A percentile compares a stretch with the other conserved stretches of the same genome.
phyloP scores from a whole-genome alignment of 176 grass and related monocot genomes.

The Musa schizocarpa region DNA sequence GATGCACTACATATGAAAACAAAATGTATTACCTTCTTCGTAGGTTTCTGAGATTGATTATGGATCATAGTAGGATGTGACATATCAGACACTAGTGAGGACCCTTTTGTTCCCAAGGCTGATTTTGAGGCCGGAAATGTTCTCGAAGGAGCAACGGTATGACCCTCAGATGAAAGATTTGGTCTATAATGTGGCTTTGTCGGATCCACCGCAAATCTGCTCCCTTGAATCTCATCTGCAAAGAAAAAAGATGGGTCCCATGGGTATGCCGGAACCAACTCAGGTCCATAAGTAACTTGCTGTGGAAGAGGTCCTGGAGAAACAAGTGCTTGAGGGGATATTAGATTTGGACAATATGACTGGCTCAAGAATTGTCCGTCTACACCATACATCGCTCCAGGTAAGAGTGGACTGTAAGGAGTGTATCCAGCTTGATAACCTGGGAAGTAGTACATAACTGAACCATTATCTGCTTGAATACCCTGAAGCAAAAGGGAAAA shows the following conservation, averaged over 20 bases:
- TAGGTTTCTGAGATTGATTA: slow-evolving; percentile 31
- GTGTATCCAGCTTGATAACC: slow-evolving; percentile 63
- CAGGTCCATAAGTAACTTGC: slow-evolving; percentile 48
- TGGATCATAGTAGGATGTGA: slow-evolving; percentile 18
- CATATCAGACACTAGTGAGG: slow-evolving; percentile 37
- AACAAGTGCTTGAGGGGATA: slow-evolving; percentile 33
- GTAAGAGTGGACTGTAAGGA: slow-evolving; percentile 28
- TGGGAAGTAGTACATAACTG: slow-evolving; percentile 54
- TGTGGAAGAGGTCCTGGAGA: slow-evolving; percentile 39
- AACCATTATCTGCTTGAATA: slow-evolving; percentile 74
- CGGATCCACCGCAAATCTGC: slow-evolving; percentile 30
- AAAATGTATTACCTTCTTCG: slow-evolving; percentile 57
- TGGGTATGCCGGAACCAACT: slow-evolving; percentile 48
- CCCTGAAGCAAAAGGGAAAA: slow-evolving; percentile 40
- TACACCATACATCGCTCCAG: slow-evolving; percentile 39
- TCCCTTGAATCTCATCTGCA: slow-evolving; percentile 55
- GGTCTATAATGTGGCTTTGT: slow-evolving; percentile 35
- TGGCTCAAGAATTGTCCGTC: slow-evolving; percentile 59
- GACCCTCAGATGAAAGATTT: slow-evolving; percentile 35
- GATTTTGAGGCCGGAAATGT: slow-evolving; percentile 11
- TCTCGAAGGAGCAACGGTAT: slow-evolving; percentile 34
- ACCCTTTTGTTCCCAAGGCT: slow-evolving; percentile 24
- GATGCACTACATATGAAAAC: slow-evolving; percentile 5
- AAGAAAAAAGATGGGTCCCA: slow-evolving; percentile 64
- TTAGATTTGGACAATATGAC: slow-evolving; percentile 38